Percentiles rank a stretch among this genome's conserved stretches.
These are phyloP conservation scores for Xanthoceras sorbifolium DNA, from an alignment of 345 rosid genomes.

Conservation along the genomic window DNA sequence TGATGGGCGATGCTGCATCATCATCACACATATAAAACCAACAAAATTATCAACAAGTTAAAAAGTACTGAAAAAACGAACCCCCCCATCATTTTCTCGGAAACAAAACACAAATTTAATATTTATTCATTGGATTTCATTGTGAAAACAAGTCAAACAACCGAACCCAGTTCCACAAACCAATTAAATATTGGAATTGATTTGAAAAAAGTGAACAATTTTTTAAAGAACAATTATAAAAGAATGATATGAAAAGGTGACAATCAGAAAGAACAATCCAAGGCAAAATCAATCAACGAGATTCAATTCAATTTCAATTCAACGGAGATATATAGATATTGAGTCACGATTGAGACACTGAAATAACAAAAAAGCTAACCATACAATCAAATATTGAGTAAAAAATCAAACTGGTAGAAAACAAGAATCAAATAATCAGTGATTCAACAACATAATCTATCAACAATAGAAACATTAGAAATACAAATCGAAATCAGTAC, in stretches of 20 bases:
- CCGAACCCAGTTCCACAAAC: not conserved
- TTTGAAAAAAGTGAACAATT: not conserved
- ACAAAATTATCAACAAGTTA: not conserved
- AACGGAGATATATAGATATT: not conserved
- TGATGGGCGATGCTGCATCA: constrained; percentile 63
- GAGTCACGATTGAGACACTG: not conserved
- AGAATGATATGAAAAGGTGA: not conserved
- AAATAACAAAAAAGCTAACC: not conserved
- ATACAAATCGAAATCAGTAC: not conserved
- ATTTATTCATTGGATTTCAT: not conserved
- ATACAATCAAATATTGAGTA: not conserved
- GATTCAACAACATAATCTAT: not conserved
- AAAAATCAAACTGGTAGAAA: not conserved
- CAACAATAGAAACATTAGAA: not conserved
- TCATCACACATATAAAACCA: not conserved
- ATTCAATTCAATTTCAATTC: not conserved
- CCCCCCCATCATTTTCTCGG: not conserved
- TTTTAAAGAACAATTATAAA: not conserved
- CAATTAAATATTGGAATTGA: not conserved
- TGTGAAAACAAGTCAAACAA: not conserved
- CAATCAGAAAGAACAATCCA: not conserved
- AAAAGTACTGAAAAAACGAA: not conserved
- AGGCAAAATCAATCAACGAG: not conserved
- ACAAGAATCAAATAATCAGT: constrained; percentile 4
- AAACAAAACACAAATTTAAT: not conserved